A percentile compares a stretch with the other conserved stretches of the same genome.
phyloP scores from a whole-genome alignment of 345 rosid genomes.

The Populus deltoides region DNA sequence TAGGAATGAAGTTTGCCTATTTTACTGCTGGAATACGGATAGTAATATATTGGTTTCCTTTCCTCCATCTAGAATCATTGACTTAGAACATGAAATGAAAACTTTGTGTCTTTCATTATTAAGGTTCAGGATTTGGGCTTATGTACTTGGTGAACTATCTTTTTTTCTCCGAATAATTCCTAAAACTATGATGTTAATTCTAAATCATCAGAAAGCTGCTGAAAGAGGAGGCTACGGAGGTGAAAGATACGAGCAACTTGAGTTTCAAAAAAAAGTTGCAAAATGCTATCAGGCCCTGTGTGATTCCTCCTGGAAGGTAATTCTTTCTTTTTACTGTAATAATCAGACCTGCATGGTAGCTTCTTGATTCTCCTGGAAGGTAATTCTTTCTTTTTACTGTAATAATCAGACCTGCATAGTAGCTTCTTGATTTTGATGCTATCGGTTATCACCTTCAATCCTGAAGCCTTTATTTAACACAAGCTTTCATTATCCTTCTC shows the following conservation, averaged over 20 bases:
- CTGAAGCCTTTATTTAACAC: background rate
- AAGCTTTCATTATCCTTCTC: background rate
- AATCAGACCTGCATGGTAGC: background rate
- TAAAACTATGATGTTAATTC: background rate
- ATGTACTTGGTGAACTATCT: background rate
- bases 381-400: constrained; percentile 16
- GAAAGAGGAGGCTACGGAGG: constrained; percentile 95
- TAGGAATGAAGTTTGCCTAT: background rate
- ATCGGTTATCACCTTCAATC: background rate
- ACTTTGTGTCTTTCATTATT: background rate
- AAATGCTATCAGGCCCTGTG: constrained; percentile 48
- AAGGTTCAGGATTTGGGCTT: background rate
- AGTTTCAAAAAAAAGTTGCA: constrained; percentile 79
- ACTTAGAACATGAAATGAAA: background rate
- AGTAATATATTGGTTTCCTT: background rate
- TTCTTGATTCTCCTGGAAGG: constrained; percentile 62
- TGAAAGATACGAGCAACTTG: constrained; percentile 84
- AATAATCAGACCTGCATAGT: background rate
- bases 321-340: background rate
- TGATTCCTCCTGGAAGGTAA: constrained; percentile 88
- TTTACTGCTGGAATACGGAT: background rate
- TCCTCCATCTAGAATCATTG: background rate
- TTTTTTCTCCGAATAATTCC: background rate
- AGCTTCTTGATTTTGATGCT: background rate
- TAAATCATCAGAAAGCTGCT: constrained; percentile 60